Evolutionary conservation across 2,329 filamentous ascomycete species (phyloP), one percentile per base, ranked within the genome.

Genomic region (Cordyceps tenuipes): DNA sequence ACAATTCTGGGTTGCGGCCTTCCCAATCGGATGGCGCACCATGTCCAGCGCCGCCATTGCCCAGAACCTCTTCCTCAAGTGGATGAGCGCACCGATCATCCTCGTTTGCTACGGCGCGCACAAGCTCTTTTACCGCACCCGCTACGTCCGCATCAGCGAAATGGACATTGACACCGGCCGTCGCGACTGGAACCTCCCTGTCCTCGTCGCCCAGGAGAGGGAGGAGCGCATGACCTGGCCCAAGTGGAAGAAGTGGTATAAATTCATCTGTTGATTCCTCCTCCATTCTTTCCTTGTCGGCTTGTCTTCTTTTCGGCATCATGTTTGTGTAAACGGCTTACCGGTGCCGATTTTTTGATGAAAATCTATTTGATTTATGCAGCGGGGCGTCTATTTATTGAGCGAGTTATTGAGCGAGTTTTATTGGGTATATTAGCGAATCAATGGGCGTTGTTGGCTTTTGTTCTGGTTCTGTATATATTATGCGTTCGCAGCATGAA

Each of bases 141-240:
- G 78, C 1, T 79, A 90, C 61, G 80, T 96, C 48, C 78, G 81
- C 19, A 74, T 82, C 39, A 77, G 80, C 55, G 87, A 95, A 63
- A 95, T 97, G 86, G 92, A 97, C 73, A 75, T 97, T 63, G 83
- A 88, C 62, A 96, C 91, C 0, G 93, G 93, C 2, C 84, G 91
- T 31, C 80, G 92, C 29, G 91, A 96, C 68, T 82, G 97, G 61
- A 92, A 96, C 70, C 75, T 97, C 49, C 84, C 86, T 31, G 83
- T 89, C 62, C 75, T 97, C 54, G 78, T 95, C 54, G 86, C 86
- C 47, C 88, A 96, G 71, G 93, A 97, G 77, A 76, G 80, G 44
- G 87, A 88, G 57, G 91, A 97, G 76, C 79, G 80, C 67, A 82
- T 79, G 36, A 70, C 73, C 5, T 93, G 89, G 90, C 89, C 90